phyloP scores from a whole-genome alignment of 768 basidiomycete species.

The Mycena galericulata region DNA sequence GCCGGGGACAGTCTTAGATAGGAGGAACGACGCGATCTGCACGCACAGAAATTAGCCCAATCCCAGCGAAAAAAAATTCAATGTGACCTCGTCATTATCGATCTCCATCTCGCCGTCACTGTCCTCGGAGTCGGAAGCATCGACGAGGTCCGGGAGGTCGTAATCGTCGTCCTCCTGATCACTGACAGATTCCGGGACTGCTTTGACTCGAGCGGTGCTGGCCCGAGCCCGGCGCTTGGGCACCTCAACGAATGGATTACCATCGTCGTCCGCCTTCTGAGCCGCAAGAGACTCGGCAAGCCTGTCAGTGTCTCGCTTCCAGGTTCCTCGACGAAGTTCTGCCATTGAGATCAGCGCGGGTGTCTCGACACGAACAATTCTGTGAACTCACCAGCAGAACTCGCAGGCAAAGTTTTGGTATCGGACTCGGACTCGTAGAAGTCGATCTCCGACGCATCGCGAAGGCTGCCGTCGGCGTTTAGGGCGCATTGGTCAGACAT shows the following conservation, averaged over 20 bases:
- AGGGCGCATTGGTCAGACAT: too few relatives aligned
- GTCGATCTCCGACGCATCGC: not conserved
- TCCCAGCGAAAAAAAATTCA: too few relatives aligned
- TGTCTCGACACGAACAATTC: not conserved
- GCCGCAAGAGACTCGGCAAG: conserved; percentile 1
- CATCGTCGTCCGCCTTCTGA: conserved; percentile 6
- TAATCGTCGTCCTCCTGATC: too few relatives aligned
- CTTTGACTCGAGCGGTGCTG: too few relatives aligned
- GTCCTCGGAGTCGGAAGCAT: too few relatives aligned
- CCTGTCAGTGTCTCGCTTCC: not conserved
- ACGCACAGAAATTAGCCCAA: too few relatives aligned
- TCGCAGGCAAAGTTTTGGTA: not conserved
- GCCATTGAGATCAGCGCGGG: not conserved
- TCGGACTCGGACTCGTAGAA: conserved; percentile 25
- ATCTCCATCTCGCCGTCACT: too few relatives aligned
- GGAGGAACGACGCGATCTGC: too few relatives aligned
- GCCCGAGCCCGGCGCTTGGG: not conserved
- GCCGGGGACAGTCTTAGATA: too few relatives aligned
- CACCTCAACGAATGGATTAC: not conserved
- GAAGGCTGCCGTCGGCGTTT: not conserved
- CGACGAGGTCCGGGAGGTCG: too few relatives aligned
- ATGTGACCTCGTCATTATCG: too few relatives aligned
- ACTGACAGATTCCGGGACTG: too few relatives aligned
- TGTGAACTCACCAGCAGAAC: not conserved
- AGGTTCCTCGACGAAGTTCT: not conserved